Evolutionary conservation across 495 filamentous ascomycete species (phyloP).

Genomic region (Evansstolkia leycettana): DNA sequence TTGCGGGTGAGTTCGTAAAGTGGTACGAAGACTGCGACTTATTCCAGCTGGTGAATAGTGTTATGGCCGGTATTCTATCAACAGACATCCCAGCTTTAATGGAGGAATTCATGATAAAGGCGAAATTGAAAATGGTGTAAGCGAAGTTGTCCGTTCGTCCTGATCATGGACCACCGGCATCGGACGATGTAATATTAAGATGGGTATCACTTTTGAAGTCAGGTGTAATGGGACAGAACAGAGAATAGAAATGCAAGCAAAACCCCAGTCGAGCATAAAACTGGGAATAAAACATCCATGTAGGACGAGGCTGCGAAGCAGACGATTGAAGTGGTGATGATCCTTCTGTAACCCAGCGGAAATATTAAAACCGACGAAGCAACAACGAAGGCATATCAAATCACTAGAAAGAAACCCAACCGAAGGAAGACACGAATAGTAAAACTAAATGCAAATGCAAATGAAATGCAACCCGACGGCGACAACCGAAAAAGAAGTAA

Average conservation of each 20-base stretch:
- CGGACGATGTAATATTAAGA: conserved; percentile 4
- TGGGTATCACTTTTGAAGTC: conserved; percentile 27
- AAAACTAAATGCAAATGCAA: not conserved
- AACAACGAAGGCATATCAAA: too few relatives aligned
- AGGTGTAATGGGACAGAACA: not conserved
- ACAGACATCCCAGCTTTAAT: too few relatives aligned
- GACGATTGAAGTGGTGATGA: too few relatives aligned
- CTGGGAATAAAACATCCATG: not conserved
- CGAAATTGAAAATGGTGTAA: not conserved
- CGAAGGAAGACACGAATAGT: too few relatives aligned
- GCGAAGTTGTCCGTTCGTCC: not conserved
- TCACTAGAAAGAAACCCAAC: too few relatives aligned
- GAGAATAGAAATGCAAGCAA: conserved; percentile 2
- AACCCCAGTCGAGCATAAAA: not conserved
- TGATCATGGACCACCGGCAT: not conserved
- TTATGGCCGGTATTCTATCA: too few relatives aligned
- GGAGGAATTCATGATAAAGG: too few relatives aligned
- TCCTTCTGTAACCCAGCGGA: too few relatives aligned
- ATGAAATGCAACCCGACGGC: not conserved
- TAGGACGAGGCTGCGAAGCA: too few relatives aligned
- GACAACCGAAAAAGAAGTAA: conserved; percentile 1
- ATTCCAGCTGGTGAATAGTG: too few relatives aligned
- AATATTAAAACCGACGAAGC: too few relatives aligned
- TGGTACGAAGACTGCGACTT: conserved; percentile 16
- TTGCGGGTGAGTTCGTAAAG: too few relatives aligned